phyloP scores from a whole-genome alignment of 2,329 filamentous ascomycete species.

The Paracorniculantispora psalliotae region DNA sequence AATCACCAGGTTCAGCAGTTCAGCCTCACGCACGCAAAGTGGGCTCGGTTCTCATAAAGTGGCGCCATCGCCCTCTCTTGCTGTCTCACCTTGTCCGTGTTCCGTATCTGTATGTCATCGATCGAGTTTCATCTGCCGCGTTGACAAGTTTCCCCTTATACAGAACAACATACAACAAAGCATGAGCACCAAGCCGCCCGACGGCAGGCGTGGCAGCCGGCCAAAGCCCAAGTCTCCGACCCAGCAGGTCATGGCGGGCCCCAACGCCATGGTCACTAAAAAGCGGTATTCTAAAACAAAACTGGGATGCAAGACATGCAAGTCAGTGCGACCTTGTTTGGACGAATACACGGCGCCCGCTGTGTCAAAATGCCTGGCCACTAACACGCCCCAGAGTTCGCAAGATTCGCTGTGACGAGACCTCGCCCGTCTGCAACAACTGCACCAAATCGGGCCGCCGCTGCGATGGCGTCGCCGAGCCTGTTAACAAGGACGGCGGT shows the following conservation, averaged over 20 bases:
- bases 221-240: constrained; percentile 1
- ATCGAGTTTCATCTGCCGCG: background rate
- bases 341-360: background rate
- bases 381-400: constrained; percentile 16
- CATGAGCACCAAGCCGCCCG: constrained; percentile 4
- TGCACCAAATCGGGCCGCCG: constrained; percentile 16
- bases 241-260: background rate
- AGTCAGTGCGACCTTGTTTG: constrained; percentile 9
- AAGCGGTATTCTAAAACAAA: constrained; percentile 14
- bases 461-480: constrained; percentile 16
- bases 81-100: background rate
- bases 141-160: background rate
- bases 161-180: background rate
- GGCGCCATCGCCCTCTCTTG: constrained; percentile 5
- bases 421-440: constrained; percentile 16
- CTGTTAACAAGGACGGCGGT: constrained; percentile 6
- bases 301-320: constrained; percentile 15
- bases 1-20: constrained; percentile 12
- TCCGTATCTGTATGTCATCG: background rate
- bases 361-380: background rate
- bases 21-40: constrained; percentile 11
- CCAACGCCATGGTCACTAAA: constrained; percentile 2
- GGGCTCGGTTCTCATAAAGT: constrained; percentile 9
- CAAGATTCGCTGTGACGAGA: constrained; percentile 19
- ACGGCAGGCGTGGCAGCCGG: constrained; percentile 1